These are phyloP conservation scores for Solanum chaucha DNA, from an alignment of 257 asterid species.

Conservation along the genomic window DNA sequence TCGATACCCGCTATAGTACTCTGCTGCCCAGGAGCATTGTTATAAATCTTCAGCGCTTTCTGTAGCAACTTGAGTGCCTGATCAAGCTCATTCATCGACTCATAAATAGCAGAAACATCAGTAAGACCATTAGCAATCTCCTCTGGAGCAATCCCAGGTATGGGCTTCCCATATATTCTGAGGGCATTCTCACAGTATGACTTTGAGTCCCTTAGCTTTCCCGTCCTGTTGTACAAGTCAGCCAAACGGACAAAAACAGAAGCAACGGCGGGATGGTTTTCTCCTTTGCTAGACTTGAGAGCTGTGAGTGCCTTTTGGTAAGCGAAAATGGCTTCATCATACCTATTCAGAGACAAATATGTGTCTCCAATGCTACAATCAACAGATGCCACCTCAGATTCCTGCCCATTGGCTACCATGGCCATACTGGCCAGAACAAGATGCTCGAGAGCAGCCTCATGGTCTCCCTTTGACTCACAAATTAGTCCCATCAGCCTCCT, in stretches of 20 bases:
- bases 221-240: conserved; percentile 71
- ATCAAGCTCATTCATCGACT: conserved; percentile 83
- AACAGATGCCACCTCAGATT: conserved; percentile 71
- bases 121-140: conserved; percentile 85
- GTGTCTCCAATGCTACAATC: conserved; percentile 89
- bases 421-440: conserved; percentile 94
- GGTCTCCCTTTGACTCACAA: conserved; percentile 77
- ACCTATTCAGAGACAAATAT: conserved; percentile 65
- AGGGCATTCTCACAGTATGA: conserved; percentile 89
- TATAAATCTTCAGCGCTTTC: conserved; percentile 80
- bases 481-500: conserved; percentile 87
- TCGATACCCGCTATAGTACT: conserved; percentile 81
- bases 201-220: conserved; percentile 73
- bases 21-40: conserved; percentile 85
- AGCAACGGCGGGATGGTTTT: conserved; percentile 86
- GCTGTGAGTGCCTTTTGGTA: conserved; percentile 84
- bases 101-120: conserved; percentile 81
- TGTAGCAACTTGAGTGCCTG: conserved; percentile 70
- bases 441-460: conserved; percentile 88
- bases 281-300: conserved; percentile 78
- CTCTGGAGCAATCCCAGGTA: conserved; percentile 74
- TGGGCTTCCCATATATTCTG: conserved; percentile 57
- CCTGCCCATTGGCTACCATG: conserved; percentile 84
- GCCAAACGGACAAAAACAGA: conserved; percentile 84
- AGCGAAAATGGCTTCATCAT: conserved; percentile 79